Percentiles rank a stretch among this genome's conserved stretches.
Conservation (phyloP, 148 eudicot genomes). For the Cornus kousa region DNA sequence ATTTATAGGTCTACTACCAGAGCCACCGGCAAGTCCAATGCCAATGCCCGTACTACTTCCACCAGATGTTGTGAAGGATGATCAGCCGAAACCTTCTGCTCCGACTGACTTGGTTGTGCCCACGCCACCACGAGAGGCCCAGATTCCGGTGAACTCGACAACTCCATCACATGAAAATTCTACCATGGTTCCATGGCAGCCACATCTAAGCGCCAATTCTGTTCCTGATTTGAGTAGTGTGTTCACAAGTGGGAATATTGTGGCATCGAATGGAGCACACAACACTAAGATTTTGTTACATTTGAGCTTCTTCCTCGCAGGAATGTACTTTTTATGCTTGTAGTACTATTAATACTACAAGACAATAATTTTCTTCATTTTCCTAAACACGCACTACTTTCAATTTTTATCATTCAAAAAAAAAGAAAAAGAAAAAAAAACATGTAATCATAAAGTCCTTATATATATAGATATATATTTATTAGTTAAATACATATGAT, state of each 20-base stretch:
- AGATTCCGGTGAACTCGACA: slow-evolving; percentile 13
- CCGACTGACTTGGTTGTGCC: slow-evolving; percentile 5
- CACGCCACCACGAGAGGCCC: slow-evolving; percentile 11
- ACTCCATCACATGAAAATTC: neutral
- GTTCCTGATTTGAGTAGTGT: neutral
- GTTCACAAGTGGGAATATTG: neutral
- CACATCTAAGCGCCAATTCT: neutral
- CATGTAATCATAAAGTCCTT: too few species aligned
- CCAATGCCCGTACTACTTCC: neutral
- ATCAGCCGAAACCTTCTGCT: neutral
- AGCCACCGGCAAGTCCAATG: neutral
- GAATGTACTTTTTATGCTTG: slow-evolving; percentile 1
- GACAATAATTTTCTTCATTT: too few species aligned
- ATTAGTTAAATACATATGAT: too few species aligned
- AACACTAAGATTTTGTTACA: neutral
- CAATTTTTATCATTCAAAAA: too few species aligned
- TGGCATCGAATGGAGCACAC: slow-evolving; percentile 4
- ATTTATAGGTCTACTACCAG: neutral
- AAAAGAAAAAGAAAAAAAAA: too few species aligned
- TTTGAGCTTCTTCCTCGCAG: neutral
- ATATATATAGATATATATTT: too few species aligned
- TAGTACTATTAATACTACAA: neutral
- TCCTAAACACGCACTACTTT: too few species aligned
- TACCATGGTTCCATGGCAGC: neutral
- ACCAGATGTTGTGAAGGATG: neutral